phyloP scores from a whole-genome alignment of 2,329 filamentous ascomycete genomes.

The Chrysoporthe cubensis region DNA sequence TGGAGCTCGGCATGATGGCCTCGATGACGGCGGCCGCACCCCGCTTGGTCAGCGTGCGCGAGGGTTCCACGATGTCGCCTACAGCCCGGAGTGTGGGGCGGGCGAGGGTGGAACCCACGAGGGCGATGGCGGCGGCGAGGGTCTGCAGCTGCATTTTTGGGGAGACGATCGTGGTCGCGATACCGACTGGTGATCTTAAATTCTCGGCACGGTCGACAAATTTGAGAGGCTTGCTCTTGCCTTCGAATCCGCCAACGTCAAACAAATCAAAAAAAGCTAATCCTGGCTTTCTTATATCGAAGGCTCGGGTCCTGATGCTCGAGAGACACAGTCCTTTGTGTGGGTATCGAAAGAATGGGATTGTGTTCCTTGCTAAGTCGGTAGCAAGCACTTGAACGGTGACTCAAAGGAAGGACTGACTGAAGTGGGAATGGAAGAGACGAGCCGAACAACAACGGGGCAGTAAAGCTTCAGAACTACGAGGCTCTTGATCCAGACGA shows the following conservation, averaged over 20 bases:
- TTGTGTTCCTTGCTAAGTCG: slow-evolving; percentile 17
- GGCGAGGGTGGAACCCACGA: slow-evolving; percentile 35
- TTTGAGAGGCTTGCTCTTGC: neutral
- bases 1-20: slow-evolving; percentile 61
- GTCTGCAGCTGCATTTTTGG: slow-evolving; percentile 37
- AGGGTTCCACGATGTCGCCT: slow-evolving; percentile 8
- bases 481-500: slow-evolving; percentile 3
- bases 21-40: slow-evolving; percentile 47
- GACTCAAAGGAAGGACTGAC: slow-evolving; percentile 10
- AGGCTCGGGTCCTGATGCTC: neutral
- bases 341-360: neutral
- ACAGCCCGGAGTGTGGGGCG: slow-evolving; percentile 28
- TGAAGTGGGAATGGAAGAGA: slow-evolving; percentile 3
- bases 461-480: slow-evolving; percentile 6
- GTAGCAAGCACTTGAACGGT: slow-evolving; percentile 16
- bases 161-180: neutral
- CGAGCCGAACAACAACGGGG: neutral
- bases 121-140: slow-evolving; percentile 34
- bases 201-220: neutral
- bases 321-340: slow-evolving; percentile 9
- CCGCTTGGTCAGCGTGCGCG: slow-evolving; percentile 25
- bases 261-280: neutral
- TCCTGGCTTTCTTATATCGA: neutral
- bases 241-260: too few relatives aligned
- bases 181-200: neutral